These are phyloP conservation scores for Debaryomyces robertsiae DNA, from an alignment of 1,139 yeast genomes.

Conservation along the genomic window DNA sequence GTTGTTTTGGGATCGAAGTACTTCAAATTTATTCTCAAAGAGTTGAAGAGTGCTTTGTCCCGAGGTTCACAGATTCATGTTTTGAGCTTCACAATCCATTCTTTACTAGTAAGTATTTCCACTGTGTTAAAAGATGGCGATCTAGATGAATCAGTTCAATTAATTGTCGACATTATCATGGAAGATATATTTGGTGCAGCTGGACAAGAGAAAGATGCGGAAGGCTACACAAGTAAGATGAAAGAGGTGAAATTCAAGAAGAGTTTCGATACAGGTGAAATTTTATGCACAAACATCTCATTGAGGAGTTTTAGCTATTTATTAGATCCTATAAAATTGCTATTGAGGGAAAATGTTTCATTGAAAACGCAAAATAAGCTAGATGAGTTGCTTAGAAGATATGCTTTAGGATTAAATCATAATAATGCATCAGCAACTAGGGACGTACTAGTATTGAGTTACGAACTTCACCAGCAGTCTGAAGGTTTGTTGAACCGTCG, in stretches of 20 bases:
- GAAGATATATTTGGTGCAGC: conserved; percentile 92
- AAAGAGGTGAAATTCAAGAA: conserved; percentile 89
- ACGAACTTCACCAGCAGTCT: conserved; percentile 68
- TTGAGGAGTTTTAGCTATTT: conserved; percentile 61
- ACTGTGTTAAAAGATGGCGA: conserved; percentile 64
- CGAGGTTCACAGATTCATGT: conserved; percentile 96
- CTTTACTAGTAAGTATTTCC: conserved; percentile 58
- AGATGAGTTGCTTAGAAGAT: conserved; percentile 76
- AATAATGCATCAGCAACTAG: conserved; percentile 63
- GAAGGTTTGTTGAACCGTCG: neutral
- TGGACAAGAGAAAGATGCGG: conserved; percentile 94
- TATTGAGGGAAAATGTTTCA: conserved; percentile 67
- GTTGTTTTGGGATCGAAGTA: conserved; percentile 70
- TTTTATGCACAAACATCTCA: conserved; percentile 67
- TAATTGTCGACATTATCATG: conserved; percentile 77
- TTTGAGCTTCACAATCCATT: conserved; percentile 83
- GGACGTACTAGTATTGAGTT: conserved; percentile 70
- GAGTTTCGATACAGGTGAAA: conserved; percentile 85
- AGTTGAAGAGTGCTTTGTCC: conserved; percentile 74
- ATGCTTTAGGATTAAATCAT: conserved; percentile 73
- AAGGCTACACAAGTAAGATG: conserved; percentile 83
- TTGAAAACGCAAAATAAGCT: conserved; percentile 72
- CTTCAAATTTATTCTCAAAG: conserved; percentile 72
- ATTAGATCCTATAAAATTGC: conserved; percentile 67
- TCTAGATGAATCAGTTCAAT: conserved; percentile 64